Percentiles rank a stretch among this genome's conserved stretches.
These are phyloP conservation scores for Saturnispora diversa DNA, from an alignment of 805 yeast genomes.

Conservation along the genomic window DNA sequence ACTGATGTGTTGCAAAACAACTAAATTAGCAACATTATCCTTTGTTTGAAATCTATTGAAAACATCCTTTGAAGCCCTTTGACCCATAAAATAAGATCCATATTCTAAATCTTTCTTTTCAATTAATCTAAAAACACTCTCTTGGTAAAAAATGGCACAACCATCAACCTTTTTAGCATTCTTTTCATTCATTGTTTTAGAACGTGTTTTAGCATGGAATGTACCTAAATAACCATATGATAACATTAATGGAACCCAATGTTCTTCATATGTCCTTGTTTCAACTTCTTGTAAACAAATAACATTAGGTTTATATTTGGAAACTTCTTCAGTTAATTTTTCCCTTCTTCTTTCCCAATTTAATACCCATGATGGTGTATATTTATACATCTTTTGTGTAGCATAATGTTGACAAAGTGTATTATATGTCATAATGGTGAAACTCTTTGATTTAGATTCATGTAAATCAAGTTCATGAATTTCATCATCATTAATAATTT, in stretches of 20 bases:
- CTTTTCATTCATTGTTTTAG: slow-evolving; percentile 74
- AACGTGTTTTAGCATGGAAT: slow-evolving; percentile 83
- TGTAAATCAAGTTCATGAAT: slow-evolving; percentile 22
- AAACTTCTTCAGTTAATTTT: slow-evolving; percentile 63
- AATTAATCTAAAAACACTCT: slow-evolving; percentile 57
- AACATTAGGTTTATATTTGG: slow-evolving; percentile 60
- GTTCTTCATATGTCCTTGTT: slow-evolving; percentile 73
- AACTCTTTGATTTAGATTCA: slow-evolving; percentile 34
- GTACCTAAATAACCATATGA: slow-evolving; percentile 71
- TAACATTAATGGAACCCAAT: slow-evolving; percentile 70
- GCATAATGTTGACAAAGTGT: slow-evolving; percentile 95
- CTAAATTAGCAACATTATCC: slow-evolving; percentile 81
- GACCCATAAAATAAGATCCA: slow-evolving; percentile 69
- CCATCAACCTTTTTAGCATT: slow-evolving; percentile 94
- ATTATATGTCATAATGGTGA: slow-evolving; percentile 81
- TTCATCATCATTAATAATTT: slow-evolving; percentile 30
- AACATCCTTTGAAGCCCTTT: slow-evolving; percentile 84
- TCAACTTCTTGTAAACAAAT: slow-evolving; percentile 95
- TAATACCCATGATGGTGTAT: slow-evolving; percentile 96
- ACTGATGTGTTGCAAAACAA: slow-evolving; percentile 62
- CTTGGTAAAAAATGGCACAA: slow-evolving; percentile 86
- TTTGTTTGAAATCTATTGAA: slow-evolving; percentile 94
- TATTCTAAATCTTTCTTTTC: slow-evolving; percentile 75
- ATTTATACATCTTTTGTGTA: slow-evolving; percentile 82
- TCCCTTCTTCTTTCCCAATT: slow-evolving; percentile 87